Percentiles rank a stretch among this genome's conserved stretches.
These are phyloP conservation scores for Trichoderma breve DNA, from an alignment of 2,329 filamentous ascomycete species.

Conservation along the genomic window DNA sequence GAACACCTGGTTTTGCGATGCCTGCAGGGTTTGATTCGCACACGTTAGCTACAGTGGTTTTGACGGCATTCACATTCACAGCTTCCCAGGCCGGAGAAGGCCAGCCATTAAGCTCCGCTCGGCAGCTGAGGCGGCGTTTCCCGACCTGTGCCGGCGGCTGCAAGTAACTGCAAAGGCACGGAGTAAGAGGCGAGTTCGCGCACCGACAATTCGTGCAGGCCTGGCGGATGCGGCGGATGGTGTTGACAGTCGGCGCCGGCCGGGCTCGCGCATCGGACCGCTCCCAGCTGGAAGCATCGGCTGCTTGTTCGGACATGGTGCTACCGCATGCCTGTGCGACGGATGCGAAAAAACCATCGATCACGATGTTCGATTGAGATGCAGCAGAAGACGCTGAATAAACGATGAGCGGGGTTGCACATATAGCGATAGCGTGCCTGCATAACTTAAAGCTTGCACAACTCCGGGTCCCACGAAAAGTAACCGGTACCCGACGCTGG, in stretches of 20 bases:
- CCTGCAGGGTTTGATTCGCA: background rate
- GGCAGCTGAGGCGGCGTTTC: background rate
- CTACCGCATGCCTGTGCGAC: conserved; percentile 13
- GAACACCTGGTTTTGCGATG: conserved; percentile 17
- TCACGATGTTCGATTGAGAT: background rate
- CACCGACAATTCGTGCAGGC: conserved; percentile 18
- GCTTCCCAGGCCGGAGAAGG: background rate
- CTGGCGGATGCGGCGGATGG: conserved; percentile 18
- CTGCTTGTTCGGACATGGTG: conserved; percentile 16
- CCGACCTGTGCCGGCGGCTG: background rate
- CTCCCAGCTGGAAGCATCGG: conserved; percentile 9
- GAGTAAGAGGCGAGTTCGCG: background rate
- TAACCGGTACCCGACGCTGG: background rate
- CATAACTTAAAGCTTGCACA: conserved; percentile 1
- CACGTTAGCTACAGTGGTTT: background rate
- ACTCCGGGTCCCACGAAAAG: background rate
- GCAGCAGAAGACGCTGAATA: conserved; percentile 1
- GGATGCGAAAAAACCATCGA: background rate
- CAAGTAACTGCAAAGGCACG: background rate
- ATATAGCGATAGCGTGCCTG: background rate
- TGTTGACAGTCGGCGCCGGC: conserved; percentile 16
- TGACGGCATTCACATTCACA: background rate
- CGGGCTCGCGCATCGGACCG: conserved; percentile 13
- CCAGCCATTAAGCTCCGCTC: background rate
- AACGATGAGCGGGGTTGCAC: conserved; percentile 9